A percentile compares a stretch with the other conserved stretches of the same genome.
These are phyloP conservation scores for Tetrapisispora namnaoensis DNA, from an alignment of 805 yeast genomes.

Conservation along the genomic window DNA sequence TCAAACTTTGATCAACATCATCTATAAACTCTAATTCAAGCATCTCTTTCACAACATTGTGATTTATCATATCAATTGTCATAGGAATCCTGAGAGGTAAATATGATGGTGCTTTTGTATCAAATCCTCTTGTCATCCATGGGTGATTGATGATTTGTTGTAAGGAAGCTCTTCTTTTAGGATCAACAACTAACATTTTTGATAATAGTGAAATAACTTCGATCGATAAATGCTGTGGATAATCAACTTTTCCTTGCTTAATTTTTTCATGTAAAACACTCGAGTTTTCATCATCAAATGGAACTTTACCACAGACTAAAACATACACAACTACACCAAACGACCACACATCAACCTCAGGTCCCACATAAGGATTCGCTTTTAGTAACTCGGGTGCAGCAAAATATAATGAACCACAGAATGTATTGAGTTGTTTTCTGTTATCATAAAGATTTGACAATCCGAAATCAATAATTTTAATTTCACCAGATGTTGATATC, in stretches of 20 bases:
- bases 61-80: slow-evolving; percentile 25
- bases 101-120: slow-evolving; percentile 56
- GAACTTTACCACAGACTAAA: slow-evolving; percentile 93
- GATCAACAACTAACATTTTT: slow-evolving; percentile 88
- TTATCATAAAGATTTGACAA: slow-evolving; percentile 77
- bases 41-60: slow-evolving; percentile 65
- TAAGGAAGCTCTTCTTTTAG: slow-evolving; percentile 66
- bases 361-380: slow-evolving; percentile 89
- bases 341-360: slow-evolving; percentile 97
- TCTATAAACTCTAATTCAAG: slow-evolving; percentile 69
- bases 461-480: slow-evolving; percentile 94
- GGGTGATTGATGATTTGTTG: slow-evolving; percentile 78
- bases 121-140: slow-evolving; percentile 90
- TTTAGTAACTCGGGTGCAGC: slow-evolving; percentile 96
- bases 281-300: slow-evolving; percentile 92
- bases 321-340: slow-evolving; percentile 95
- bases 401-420: slow-evolving; percentile 94
- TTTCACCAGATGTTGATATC: slow-evolving; percentile 88
- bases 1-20: slow-evolving; percentile 43
- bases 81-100: slow-evolving; percentile 75
- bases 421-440: slow-evolving; percentile 69
- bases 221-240: slow-evolving; percentile 69
- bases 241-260: slow-evolving; percentile 84
- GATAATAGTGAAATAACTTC: slow-evolving; percentile 75
- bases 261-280: slow-evolving; percentile 88